A percentile compares a stretch with the other conserved stretches of the same genome.
Evolutionary conservation across 2,329 filamentous ascomycete species (phyloP).

Genomic region (Alternaria ethzedia): DNA sequence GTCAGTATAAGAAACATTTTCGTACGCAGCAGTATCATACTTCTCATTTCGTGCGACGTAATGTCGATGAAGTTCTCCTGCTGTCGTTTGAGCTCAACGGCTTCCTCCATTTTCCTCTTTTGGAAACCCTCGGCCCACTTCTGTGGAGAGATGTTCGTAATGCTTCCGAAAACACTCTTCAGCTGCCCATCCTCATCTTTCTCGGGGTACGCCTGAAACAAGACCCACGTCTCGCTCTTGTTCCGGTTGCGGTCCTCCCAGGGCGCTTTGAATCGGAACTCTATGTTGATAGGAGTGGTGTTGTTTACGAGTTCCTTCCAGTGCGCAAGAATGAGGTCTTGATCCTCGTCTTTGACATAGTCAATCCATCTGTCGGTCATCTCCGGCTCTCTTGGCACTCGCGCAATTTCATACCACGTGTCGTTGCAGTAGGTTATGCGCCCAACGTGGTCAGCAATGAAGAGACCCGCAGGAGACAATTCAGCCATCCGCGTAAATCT

Average conservation of each 20-base stretch:
- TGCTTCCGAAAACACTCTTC: constrained; percentile 78
- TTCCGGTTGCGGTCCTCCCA: constrained; percentile 64
- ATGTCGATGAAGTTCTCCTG: constrained; percentile 86
- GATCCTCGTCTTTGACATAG: constrained; percentile 72
- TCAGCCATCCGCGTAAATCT: constrained; percentile 86
- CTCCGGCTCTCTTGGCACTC: constrained; percentile 65
- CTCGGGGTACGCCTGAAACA: constrained; percentile 79
- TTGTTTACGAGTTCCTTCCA: constrained; percentile 69
- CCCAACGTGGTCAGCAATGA: constrained; percentile 76
- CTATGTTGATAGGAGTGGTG: constrained; percentile 69
- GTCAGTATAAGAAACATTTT: neutral
- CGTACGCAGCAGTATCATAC: neutral
- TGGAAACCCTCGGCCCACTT: constrained; percentile 86
- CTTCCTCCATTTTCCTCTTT: constrained; percentile 77
- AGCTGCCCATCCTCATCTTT: constrained; percentile 67
- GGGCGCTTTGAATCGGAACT: constrained; percentile 76
- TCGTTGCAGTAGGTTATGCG: constrained; percentile 82
- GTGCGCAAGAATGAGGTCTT: constrained; percentile 61
- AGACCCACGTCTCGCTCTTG: constrained; percentile 73
- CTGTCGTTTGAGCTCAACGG: constrained; percentile 78
- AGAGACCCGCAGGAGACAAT: constrained; percentile 82
- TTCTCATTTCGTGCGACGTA: constrained; percentile 77
- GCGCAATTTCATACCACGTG: constrained; percentile 73
- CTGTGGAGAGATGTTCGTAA: constrained; percentile 85
- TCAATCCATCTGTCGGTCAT: constrained; percentile 74